Percentiles rank a stretch among this genome's conserved stretches.
These are phyloP conservation scores for Drosera spatulata DNA, from an alignment of 179 eudicot genomes.

Conservation along the genomic window DNA sequence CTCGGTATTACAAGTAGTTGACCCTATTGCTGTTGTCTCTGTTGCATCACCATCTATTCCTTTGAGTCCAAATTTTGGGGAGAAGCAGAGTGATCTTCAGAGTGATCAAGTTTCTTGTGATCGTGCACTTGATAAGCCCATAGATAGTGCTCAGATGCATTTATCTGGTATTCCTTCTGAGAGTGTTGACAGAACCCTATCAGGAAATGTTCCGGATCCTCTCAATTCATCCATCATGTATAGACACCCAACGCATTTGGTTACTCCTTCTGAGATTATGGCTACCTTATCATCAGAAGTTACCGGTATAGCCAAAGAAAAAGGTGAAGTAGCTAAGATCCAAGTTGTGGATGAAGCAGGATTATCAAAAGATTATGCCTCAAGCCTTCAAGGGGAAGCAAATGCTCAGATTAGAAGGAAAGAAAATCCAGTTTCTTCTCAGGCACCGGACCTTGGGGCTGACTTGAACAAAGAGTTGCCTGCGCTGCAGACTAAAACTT, in stretches of 20 bases:
- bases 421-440: conserved; percentile 66
- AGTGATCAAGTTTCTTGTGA: conserved; percentile 42
- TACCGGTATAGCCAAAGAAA: conserved; percentile 29
- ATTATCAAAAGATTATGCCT: conserved; percentile 33
- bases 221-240: conserved; percentile 46
- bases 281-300: conserved; percentile 66
- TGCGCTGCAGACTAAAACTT: conserved; percentile 42
- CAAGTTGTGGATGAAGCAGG: conserved; percentile 84
- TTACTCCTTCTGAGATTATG: conserved; percentile 90
- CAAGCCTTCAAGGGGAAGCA: conserved; percentile 30
- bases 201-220: conserved; percentile 37
- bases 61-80: conserved; percentile 63
- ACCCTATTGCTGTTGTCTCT: conserved; percentile 34
- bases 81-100: conserved; percentile 34
- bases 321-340: conserved; percentile 42
- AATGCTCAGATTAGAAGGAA: conserved; percentile 37
- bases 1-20: conserved; percentile 24
- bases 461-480: conserved; percentile 61
- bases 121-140: conserved; percentile 74
- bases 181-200: conserved; percentile 33
- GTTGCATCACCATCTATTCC: conserved; percentile 63
- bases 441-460: conserved; percentile 80
- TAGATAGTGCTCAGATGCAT: conserved; percentile 36
- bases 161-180: conserved; percentile 41
- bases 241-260: conserved; percentile 91